Evolutionary conservation across 2,329 filamentous ascomycete genomes (phyloP), one percentile per base, ranked within the genome.

Genomic region (Fusarium sp.): DNA sequence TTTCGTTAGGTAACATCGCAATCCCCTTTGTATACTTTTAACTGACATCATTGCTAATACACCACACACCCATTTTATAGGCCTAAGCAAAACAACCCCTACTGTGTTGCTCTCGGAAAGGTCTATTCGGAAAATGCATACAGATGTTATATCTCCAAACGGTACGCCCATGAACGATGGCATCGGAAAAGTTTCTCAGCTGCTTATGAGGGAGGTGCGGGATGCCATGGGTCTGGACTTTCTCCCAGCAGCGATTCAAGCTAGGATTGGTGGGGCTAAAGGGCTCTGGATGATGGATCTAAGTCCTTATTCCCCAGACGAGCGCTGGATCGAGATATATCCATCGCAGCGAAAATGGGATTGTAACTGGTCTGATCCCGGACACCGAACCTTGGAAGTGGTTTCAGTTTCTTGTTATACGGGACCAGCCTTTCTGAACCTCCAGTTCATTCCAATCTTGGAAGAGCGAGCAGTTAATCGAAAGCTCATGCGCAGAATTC

Each of bases 191-290:
- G 18, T 62, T 15, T 54, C 58, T 36, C 20, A 22, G 14, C 20
- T 24, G 22, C 38, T 54, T 22, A 15, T 62, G 39, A 52, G 18
- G 8, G 26, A 62, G 39, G 58, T 62, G 18, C 48, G 24, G 13
- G 12, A 62, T 54, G 15, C 13, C 9, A 24, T 62, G n/a, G 31
- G 35, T 3, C 38, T 62, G 12, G 58, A 45, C 20, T 44, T 17
- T 28, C 58, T 62, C 26, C 58, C 58, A 17, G 13, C 39, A 28
- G 58, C 58, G 10, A 62, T 62, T 11, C 48, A 62, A 28, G 48
- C 28, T 15, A 54, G 58, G 28, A 62, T 62, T 22, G 58, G 58
- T 24, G n/a, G 48, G n/a, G 58, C 58, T 12, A 62, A 62, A 45
- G 58, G 58, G 13, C 9, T 62, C 17, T 62, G 48, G 58, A 31